Percentiles rank a stretch among this genome's conserved stretches.
phyloP scores from a whole-genome alignment of 148 eudicot species.

The Euryodendron excelsum region DNA sequence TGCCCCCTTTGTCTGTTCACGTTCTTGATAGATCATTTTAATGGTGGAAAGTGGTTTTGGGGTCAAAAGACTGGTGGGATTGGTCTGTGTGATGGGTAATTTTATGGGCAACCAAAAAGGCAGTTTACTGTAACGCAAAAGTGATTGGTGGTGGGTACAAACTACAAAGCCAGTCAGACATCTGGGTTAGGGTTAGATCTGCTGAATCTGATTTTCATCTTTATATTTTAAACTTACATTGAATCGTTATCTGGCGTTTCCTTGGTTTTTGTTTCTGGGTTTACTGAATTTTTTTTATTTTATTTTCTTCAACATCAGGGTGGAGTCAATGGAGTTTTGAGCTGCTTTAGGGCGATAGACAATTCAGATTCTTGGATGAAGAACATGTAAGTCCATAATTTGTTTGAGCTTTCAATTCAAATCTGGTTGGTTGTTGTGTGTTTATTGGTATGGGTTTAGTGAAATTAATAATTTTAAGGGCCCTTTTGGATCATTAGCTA shows the following conservation, averaged over 20 bases:
- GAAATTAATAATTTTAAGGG: background rate
- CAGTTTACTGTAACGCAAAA: background rate
- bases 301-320: slow-evolving; percentile 29
- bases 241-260: slow-evolving; percentile 17
- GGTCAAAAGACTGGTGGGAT: slow-evolving; percentile 9
- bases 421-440: background rate
- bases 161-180: slow-evolving; percentile 4
- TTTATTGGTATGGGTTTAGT: background rate
- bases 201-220: slow-evolving; percentile 18
- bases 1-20: background rate
- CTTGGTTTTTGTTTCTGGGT: slow-evolving; percentile 23
- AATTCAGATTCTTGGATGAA: slow-evolving; percentile 48
- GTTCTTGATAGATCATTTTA: background rate
- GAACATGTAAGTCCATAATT: slow-evolving; percentile 43
- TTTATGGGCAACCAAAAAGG: background rate
- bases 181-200: slow-evolving; percentile 39
- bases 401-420: background rate
- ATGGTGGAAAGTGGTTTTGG: slow-evolving; percentile 8
- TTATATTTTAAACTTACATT: background rate
- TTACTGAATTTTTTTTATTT: slow-evolving; percentile 24
- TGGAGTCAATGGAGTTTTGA: slow-evolving; percentile 37
- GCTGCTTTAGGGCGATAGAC: slow-evolving; percentile 44
- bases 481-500: background rate
- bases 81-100: background rate
- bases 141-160: background rate